Evolutionary conservation across 2,329 filamentous ascomycete genomes (phyloP), one percentile per base, ranked within the genome.

Genomic region (Thelonectria blattea): DNA sequence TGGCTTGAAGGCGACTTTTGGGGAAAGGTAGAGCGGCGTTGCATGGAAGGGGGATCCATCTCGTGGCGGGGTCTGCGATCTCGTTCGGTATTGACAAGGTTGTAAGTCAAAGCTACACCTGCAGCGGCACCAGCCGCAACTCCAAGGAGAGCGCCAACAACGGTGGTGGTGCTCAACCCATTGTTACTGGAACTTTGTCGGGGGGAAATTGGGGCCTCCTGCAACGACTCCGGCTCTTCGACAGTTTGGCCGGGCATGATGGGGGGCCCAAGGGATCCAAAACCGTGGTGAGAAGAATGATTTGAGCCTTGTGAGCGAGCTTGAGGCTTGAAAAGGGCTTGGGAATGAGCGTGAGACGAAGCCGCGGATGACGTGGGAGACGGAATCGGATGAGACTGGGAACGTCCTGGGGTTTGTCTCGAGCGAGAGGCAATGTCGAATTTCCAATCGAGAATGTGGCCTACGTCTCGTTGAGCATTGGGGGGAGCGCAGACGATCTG

Each of bases 91-190:
- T 63, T 71, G 64, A 87, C 82, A 79, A 92, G 88, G 20, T 87
- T 88, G 75, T 95, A 96, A 10, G 91, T 81, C 20, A 85, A 62
- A n/a, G 79, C 80, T 22, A 79, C 79, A 8, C 79, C 89, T 15
- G 91, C 91, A 14, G 77, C 79, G n/a, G 78, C 80, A 14, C 79
- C 89, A 17, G 91, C 91, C 15, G 91, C 91, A 32, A 90, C 91
- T 45, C 91, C 92, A 50, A 96, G 82, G 11, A 96, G 80, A 8
- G 91, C 90, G 8, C 92, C 91, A 47, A 95, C 82, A 43, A 93
- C 82, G 18, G 86, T 85, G 66, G 88, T 88, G 42, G 86, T 81
- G 51, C 80, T 82, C 41, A 85, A 76, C 5, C 84, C 78, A 58
- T 69, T 73, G 17, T 75, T 71, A 54, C 66, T 74, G 27, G 76